Evolutionary conservation across 2,329 filamentous ascomycete genomes (phyloP).

Genomic region (Madurella mycetomatis): DNA sequence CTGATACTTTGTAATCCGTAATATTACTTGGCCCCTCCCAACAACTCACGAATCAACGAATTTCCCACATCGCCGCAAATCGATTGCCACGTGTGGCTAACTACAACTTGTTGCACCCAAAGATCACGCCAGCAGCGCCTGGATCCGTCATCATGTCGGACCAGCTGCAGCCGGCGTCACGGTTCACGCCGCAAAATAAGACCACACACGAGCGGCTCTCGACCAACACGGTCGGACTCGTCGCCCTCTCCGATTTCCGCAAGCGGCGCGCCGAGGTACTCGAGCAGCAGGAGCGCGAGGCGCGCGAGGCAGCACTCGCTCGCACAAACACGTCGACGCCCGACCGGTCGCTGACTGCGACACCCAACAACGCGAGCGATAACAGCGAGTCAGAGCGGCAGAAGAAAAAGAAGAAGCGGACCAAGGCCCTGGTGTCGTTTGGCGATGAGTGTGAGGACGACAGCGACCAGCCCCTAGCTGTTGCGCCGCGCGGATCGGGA

Average conservation of each 20-base stretch:
- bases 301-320: conserved; percentile 56
- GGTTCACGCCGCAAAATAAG: conserved; percentile 71
- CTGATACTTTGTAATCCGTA: no score
- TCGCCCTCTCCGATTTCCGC: conserved; percentile 88
- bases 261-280: conserved; percentile 93
- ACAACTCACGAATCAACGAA: no score
- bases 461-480: conserved; percentile 38
- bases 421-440: conserved; percentile 53
- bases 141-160: conserved; percentile 37
- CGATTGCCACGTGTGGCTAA: no score
- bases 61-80: no score
- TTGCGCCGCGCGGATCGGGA: conserved; percentile 23
- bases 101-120: not conserved
- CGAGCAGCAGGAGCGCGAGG: conserved; percentile 82
- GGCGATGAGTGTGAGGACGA: conserved; percentile 64
- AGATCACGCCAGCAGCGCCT: not conserved
- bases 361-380: conserved; percentile 31
- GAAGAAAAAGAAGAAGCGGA: conserved; percentile 40
- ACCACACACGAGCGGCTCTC: conserved; percentile 79
- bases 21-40: not conserved
- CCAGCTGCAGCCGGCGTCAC: conserved; percentile 35
- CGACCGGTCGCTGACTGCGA: conserved; percentile 45
- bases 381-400: conserved; percentile 30
- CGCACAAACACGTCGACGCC: conserved; percentile 40
- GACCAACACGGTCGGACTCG: conserved; percentile 83